Evolutionary conservation across 2,329 filamentous ascomycete genomes (phyloP).

Genomic region (Thielaviopsis punctulata): DNA sequence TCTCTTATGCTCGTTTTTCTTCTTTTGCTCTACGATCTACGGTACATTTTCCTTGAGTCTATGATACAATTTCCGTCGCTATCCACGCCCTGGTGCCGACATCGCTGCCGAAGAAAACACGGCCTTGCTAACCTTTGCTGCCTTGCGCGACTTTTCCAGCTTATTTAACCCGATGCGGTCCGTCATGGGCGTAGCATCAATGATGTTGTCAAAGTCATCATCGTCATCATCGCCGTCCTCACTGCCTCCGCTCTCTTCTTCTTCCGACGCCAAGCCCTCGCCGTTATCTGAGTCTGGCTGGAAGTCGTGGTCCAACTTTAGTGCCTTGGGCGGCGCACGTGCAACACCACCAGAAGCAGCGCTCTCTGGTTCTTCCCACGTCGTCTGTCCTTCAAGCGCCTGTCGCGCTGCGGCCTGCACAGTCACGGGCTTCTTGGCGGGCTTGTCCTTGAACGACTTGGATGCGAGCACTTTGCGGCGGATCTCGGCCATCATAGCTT

Average conservation of each 20-base stretch:
- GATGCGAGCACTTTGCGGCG: constrained; percentile 78
- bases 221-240: constrained; percentile 46
- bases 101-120: constrained; percentile 34
- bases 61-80: not conserved
- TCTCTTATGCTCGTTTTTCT: too few species aligned
- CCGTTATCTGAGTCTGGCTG: constrained; percentile 57
- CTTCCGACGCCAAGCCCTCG: constrained; percentile 29
- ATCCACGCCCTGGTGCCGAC: constrained; percentile 27
- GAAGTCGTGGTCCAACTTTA: constrained; percentile 31
- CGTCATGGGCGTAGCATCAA: constrained; percentile 76
- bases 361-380: constrained; percentile 16
- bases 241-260: not conserved
- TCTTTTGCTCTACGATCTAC: too few species aligned
- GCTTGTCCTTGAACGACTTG: constrained; percentile 51
- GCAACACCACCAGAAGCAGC: constrained; percentile 48
- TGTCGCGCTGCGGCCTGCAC: constrained; percentile 19
- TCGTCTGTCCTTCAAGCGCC: not conserved
- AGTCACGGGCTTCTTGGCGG: constrained; percentile 28
- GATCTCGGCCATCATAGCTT: constrained; percentile 78
- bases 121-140: constrained; percentile 29
- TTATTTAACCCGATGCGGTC: constrained; percentile 55
- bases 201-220: constrained; percentile 81
- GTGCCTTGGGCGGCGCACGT: constrained; percentile 32
- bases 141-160: constrained; percentile 37
- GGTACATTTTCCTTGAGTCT: too few species aligned